Evolutionary conservation across 2,329 filamentous ascomycete genomes (phyloP), one percentile per base, ranked within the genome.

Genomic region (Esteya vermicola): DNA sequence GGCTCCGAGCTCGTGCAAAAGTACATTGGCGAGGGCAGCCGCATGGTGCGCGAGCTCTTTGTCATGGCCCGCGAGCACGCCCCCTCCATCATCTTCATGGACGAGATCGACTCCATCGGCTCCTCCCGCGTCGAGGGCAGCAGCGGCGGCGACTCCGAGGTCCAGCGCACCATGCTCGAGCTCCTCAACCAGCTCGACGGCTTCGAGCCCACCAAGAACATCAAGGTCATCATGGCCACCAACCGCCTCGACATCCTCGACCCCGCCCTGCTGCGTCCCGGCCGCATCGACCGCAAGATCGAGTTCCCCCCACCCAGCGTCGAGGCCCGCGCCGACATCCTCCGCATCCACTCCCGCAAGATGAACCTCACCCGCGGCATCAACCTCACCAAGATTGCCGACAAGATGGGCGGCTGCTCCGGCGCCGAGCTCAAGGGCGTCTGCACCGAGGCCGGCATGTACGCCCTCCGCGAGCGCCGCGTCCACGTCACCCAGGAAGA

Each of bases 141-240:
- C 43, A 93, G 85, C 18, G 88, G 88, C 39, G 91, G 91, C 55
- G 91, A 98, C 57, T 95, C 88, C 1, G 91, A 98, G 63, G 91
- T 98, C 39, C 91, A 98, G 66, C 81, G 91, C 54, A 98, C 91
- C 36, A 98, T 98, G 91, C 65, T 98, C 64, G 91, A 98, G 62
- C 70, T 98, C 45, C 77, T 98, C 49, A 98, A 98, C 67, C 91
- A 98, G 68, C 75, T 98, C 45, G 91, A 98, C 57, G 91, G 91
- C 38, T 98, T 98, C 62, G 91, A 96, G 64, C 91, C 91, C 6
- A 96, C 89, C 35, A 98, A 98, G 70, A 96, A 96, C 65, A 98
- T 98, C 77, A 98, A 98, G 64, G 85, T 98, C 60, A 93, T 98
- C 65, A 98, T 98, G 89, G 91, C 91, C 40, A 98, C 91, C 36